A percentile compares a stretch with the other conserved stretches of the same genome.
Conservation (phyloP, 2,329 filamentous ascomycete species). For the Penicillium oxalicum region DNA sequence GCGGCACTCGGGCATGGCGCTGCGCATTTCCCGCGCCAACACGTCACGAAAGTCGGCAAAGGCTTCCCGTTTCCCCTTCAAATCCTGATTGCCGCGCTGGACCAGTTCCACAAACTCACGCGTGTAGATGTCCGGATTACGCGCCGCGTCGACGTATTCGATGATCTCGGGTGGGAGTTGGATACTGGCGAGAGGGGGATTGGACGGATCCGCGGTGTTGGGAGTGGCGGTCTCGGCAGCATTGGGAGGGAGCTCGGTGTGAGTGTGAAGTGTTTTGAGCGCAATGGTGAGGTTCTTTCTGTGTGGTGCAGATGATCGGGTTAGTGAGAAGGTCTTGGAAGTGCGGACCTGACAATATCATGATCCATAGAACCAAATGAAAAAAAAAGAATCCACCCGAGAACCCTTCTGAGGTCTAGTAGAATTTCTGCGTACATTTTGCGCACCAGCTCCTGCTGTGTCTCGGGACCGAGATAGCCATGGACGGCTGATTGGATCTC, state of each 20-base stretch:
- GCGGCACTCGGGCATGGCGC: conserved; percentile 52
- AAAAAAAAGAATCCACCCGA: too few relatives aligned
- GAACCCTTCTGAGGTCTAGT: too few relatives aligned
- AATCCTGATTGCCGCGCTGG: conserved; percentile 56
- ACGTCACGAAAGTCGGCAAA: conserved; percentile 55
- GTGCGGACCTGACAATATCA: too few relatives aligned
- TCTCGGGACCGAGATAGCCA: conserved; percentile 54
- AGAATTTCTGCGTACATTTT: conserved; percentile 45
- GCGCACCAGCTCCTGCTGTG: conserved; percentile 51
- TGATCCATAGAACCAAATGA: too few relatives aligned
- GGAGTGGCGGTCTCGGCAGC: conserved; percentile 22
- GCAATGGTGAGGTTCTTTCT: conserved; percentile 50
- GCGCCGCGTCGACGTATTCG: conserved; percentile 56
- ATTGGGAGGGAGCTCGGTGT: conserved; percentile 26
- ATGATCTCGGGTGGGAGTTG: conserved; percentile 57
- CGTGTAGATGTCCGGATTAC: conserved; percentile 63
- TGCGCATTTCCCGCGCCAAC: conserved; percentile 52
- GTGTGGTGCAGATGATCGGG: neutral
- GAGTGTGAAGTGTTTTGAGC: conserved; percentile 47
- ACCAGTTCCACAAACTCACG: conserved; percentile 60
- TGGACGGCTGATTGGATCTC: conserved; percentile 54
- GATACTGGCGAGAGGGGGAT: conserved; percentile 46
- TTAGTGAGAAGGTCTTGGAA: neutral
- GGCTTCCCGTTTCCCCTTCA: conserved; percentile 56
- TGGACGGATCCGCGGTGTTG: conserved; percentile 20